Conservation (phyloP, 1,284 basidiomycete genomes). For the Xerocomus minutiporus region DNA sequence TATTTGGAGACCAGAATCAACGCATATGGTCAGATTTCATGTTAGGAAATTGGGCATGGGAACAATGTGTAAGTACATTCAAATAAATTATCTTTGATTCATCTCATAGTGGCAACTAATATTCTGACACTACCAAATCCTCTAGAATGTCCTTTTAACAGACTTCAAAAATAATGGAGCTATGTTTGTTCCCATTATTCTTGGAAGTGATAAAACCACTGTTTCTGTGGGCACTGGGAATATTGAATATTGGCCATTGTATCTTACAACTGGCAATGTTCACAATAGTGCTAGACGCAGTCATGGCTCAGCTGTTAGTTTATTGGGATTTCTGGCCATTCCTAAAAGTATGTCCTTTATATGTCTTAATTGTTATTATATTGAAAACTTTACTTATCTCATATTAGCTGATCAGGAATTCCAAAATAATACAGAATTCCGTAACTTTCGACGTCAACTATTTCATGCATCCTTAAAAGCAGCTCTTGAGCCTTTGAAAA, state of each 20-base stretch:
- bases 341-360: slow-evolving; percentile 1
- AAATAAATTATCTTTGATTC: too few relatives aligned
- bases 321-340: slow-evolving; percentile 2
- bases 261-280: slow-evolving; percentile 2
- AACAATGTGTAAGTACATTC: background rate
- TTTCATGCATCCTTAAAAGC: background rate
- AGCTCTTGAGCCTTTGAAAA: background rate
- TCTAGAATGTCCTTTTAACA: background rate
- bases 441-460: background rate
- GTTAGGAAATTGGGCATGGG: background rate
- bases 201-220: background rate
- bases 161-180: background rate
- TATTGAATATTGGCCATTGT: background rate
- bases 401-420: background rate
- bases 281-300: background rate
- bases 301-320: background rate
- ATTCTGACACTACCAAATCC: too few relatives aligned
- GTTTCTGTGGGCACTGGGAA: background rate
- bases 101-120: too few relatives aligned
- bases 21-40: background rate
- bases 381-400: background rate
- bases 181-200: background rate
- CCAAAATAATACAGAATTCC: background rate
- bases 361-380: background rate
- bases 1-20: background rate